Conservation (phyloP, 768 basidiomycete species). For the Holtermanniella nyarrowii region DNA sequence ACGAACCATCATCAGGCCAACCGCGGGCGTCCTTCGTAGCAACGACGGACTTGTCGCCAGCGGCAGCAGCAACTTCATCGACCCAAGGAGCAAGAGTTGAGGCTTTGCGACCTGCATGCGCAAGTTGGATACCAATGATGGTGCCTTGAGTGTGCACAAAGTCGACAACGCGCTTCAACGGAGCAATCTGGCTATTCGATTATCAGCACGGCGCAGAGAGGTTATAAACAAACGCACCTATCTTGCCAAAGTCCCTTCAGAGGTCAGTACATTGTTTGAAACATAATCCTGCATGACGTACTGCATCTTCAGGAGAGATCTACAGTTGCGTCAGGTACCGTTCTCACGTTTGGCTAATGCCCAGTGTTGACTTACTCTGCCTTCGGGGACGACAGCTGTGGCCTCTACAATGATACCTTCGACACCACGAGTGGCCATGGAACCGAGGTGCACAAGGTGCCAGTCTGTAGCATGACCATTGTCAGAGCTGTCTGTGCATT, state of each 20-base stretch:
- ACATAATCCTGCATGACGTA: slow-evolving; percentile 7
- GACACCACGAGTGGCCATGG: slow-evolving; percentile 59
- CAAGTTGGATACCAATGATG: slow-evolving; percentile 66
- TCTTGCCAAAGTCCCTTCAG: slow-evolving; percentile 60
- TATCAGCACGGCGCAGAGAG: too few species aligned
- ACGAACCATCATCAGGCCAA: slow-evolving; percentile 57
- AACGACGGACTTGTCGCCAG: slow-evolving; percentile 33
- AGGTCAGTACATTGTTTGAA: background rate
- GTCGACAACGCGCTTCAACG: slow-evolving; percentile 59
- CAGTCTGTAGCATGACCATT: slow-evolving; percentile 69
- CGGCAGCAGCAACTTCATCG: slow-evolving; percentile 26
- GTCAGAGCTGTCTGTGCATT: slow-evolving; percentile 50
- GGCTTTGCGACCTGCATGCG: slow-evolving; percentile 72
- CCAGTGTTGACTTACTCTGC: slow-evolving; percentile 15
- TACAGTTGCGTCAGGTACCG: too few species aligned
- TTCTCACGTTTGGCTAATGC: too few species aligned
- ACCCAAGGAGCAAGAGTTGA: slow-evolving; percentile 64
- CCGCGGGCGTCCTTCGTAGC: slow-evolving; percentile 52
- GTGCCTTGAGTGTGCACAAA: slow-evolving; percentile 63
- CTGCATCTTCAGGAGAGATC: slow-evolving; percentile 62
- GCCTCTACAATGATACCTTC: slow-evolving; percentile 66
- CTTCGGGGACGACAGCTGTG: slow-evolving; percentile 61
- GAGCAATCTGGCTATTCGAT: slow-evolving; percentile 62
- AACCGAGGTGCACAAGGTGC: slow-evolving; percentile 71
- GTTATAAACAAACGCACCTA: too few species aligned